Base-by-base conservation (phyloP, 148 eudicot species). In the Chenopodium album region DNA sequence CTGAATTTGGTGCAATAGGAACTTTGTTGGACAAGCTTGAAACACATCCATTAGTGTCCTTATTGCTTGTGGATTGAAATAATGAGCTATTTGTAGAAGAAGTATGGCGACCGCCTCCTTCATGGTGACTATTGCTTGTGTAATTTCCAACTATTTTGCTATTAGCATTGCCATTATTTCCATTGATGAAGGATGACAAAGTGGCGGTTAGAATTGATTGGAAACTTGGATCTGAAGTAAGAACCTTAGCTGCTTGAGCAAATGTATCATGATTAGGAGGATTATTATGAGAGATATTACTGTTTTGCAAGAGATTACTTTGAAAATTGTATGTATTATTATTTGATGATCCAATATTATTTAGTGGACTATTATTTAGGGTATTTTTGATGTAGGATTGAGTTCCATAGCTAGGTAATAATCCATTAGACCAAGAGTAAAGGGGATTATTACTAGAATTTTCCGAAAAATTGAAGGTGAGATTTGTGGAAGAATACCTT, bases 221-320 rank as follows among this genome's bases (percentile, higher is more conserved):
- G 77, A 94, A 94, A 76, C 80, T 88, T 14, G 98, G 98, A 81
- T 94, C 91, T 0, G 98, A 92, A 6, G 98, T 93, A 67, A 94
- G 89, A 29, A 92, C 95, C 88, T 90, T 94, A 4, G 95, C 93
- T 60, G 98, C 98, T 66, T 94, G 94, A 19, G 91, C 91, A 73
- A 93, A 83, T 2, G 90, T 78, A 29, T 85, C 88, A 46, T 82
- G 85, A 50, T 68, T 82, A 65, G 84, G 75, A 48, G 68, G 66
- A 28, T 54, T 62, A 56, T 29, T 47, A 73, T 47, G 76, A 22
- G 50, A 7, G 11, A 7, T 72, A n/a, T 20, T 82, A 37, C 50
- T 71, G 73, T 85, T 88, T 80, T 90, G 93, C 67, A 92, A 85
- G 73, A 83, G 85, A 72, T 46, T 73, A 31, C 85, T 66, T 34